phyloP scores from a whole-genome alignment of 345 rosid species.

The Syzygium oleosum region DNA sequence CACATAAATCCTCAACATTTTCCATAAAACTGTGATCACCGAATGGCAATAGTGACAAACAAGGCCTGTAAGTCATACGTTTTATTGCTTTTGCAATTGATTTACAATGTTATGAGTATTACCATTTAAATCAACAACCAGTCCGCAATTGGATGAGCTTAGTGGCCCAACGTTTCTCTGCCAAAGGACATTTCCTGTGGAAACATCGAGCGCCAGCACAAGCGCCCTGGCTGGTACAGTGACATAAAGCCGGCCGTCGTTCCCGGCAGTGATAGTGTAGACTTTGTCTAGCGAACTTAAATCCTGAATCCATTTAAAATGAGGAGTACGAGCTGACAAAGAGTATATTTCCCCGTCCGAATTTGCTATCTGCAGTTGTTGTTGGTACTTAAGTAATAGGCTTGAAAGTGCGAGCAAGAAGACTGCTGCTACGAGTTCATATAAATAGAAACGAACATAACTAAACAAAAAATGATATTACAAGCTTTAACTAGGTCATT shows the following conservation, averaged over 20 bases:
- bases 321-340: slow-evolving; percentile 50
- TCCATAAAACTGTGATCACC: neutral
- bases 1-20: neutral
- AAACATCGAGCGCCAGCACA: slow-evolving; percentile 54
- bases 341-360: slow-evolving; percentile 73
- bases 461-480: neutral
- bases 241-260: slow-evolving; percentile 64
- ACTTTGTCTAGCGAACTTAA: slow-evolving; percentile 46
- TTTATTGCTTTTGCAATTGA: neutral
- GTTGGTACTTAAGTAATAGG: neutral
- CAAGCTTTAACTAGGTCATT: neutral
- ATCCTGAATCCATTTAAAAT: slow-evolving; percentile 73
- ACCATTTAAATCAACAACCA: slow-evolving; percentile 70
- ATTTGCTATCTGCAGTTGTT: slow-evolving; percentile 54
- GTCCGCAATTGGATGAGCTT: slow-evolving; percentile 27
- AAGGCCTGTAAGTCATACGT: neutral
- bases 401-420: neutral
- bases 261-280: slow-evolving; percentile 62
- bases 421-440: neutral
- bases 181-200: slow-evolving; percentile 65
- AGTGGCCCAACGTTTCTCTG: slow-evolving; percentile 58
- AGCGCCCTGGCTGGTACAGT: slow-evolving; percentile 40
- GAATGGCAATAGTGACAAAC: neutral
- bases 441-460: neutral
- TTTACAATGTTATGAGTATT: neutral